Conservation (phyloP, 768 basidiomycete genomes). For the Hortiboletus campestris region DNA sequence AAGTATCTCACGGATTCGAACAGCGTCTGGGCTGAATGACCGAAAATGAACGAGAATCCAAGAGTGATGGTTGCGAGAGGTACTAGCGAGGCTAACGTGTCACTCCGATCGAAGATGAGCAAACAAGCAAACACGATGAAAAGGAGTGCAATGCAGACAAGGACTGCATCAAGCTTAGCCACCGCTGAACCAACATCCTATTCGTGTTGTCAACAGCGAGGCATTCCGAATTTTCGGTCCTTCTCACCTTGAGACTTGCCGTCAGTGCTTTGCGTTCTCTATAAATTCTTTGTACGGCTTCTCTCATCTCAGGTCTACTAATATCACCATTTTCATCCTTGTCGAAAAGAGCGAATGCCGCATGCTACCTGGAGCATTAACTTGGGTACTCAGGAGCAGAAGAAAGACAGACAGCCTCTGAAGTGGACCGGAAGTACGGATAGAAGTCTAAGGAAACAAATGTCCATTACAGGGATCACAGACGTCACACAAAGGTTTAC, state of each 20-base stretch:
- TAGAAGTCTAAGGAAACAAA: slow-evolving; percentile 56
- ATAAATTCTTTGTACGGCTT: slow-evolving; percentile 79
- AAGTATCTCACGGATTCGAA: slow-evolving; percentile 64
- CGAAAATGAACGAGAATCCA: slow-evolving; percentile 84
- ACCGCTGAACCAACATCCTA: slow-evolving; percentile 73
- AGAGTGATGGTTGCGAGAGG: slow-evolving; percentile 78
- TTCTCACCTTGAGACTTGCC: slow-evolving; percentile 62
- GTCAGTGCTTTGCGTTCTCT: slow-evolving; percentile 71
- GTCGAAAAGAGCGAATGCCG: slow-evolving; percentile 70
- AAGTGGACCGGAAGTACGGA: slow-evolving; percentile 68
- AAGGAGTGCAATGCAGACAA: slow-evolving; percentile 56
- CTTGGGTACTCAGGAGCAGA: background rate
- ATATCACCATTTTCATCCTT: slow-evolving; percentile 85
- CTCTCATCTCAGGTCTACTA: slow-evolving; percentile 74
- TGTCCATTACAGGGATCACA: background rate
- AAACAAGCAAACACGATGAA: slow-evolving; percentile 65
- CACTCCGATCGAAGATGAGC: slow-evolving; percentile 67
- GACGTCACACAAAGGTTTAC: background rate
- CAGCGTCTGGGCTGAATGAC: slow-evolving; percentile 73
- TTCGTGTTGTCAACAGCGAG: slow-evolving; percentile 2
- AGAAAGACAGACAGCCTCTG: slow-evolving; percentile 55
- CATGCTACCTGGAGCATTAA: slow-evolving; percentile 44
- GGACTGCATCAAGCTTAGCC: slow-evolving; percentile 74
- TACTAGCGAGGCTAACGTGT: slow-evolving; percentile 70
- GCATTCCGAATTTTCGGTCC: background rate